Percentiles rank a stretch among this genome's conserved stretches.
Conservation (phyloP, 225 moss, liverwort and hornwort genomes). For the Sphagnum tenellum region DNA sequence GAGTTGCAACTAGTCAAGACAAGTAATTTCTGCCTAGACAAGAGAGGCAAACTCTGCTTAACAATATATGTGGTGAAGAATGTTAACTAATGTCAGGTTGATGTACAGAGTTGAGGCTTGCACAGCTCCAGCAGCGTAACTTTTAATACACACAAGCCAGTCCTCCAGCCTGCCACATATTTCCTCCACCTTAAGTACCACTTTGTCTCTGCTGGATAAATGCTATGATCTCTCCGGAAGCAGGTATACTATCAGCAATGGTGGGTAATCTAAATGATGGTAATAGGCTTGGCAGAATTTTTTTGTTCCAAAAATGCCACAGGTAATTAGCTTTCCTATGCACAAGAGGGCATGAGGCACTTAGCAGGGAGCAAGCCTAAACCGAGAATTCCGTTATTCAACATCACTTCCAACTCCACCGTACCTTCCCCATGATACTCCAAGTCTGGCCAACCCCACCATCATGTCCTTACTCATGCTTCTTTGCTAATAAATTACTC, state of each 20-base stretch:
- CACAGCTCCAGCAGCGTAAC: not conserved
- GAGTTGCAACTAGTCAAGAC: not conserved
- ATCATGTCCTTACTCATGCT: too few species aligned
- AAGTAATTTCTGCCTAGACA: not conserved
- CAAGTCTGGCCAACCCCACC: too few species aligned
- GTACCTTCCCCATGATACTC: too few species aligned
- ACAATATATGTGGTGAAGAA: not conserved
- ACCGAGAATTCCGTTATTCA: too few species aligned
- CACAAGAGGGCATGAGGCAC: too few species aligned
- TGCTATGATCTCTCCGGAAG: not conserved
- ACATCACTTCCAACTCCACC: too few species aligned
- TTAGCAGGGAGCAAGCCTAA: too few species aligned
- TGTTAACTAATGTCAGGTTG: not conserved
- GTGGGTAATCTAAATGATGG: not conserved
- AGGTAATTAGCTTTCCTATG: too few species aligned
- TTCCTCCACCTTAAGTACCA: not conserved
- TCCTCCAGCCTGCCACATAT: slow-evolving; percentile 1
- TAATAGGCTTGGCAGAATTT: too few species aligned
- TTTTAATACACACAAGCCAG: not conserved
- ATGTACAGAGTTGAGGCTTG: not conserved
- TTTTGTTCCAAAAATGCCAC: too few species aligned
- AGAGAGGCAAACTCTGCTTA: slow-evolving; percentile 2
- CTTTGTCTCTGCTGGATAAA: too few species aligned
- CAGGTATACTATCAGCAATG: not conserved
- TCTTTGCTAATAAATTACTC: too few species aligned